These are phyloP conservation scores for Exidia glandulosa DNA, from an alignment of 768 basidiomycete genomes.

Conservation along the genomic window DNA sequence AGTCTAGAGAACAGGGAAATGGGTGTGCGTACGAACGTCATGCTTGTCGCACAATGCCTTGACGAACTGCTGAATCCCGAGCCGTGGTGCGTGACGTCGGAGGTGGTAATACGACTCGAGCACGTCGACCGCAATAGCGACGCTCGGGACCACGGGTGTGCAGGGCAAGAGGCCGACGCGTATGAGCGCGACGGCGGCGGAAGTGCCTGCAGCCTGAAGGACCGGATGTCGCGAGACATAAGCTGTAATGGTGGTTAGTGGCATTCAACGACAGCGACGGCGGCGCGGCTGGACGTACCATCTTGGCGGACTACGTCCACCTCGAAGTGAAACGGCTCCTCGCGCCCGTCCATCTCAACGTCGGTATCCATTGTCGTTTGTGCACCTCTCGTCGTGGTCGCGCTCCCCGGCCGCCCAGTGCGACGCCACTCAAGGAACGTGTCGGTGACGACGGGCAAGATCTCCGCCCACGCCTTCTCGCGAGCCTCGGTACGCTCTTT, in stretches of 20 bases:
- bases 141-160: background rate
- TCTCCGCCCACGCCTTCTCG: background rate
- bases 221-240: background rate
- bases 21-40: background rate
- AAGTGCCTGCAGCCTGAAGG: background rate
- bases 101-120: constrained; percentile 9
- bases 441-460: background rate
- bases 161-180: background rate
- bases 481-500: background rate
- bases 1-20: constrained; percentile 7
- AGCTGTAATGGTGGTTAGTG: background rate
- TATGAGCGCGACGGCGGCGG: background rate
- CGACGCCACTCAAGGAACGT: background rate
- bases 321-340: too few species aligned
- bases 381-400: background rate
- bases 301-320: background rate
- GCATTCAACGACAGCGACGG: background rate
- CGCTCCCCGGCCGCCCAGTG: too few species aligned
- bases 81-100: constrained; percentile 7
- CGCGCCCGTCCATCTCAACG: background rate
- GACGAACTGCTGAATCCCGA: constrained; percentile 13
- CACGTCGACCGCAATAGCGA: constrained; percentile 12
- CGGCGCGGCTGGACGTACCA: background rate
- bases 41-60: constrained; percentile 14
- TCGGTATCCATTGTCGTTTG: background rate